Conservation (phyloP, 139 green algal genomes). For the Tetradesmus obliquus region DNA sequence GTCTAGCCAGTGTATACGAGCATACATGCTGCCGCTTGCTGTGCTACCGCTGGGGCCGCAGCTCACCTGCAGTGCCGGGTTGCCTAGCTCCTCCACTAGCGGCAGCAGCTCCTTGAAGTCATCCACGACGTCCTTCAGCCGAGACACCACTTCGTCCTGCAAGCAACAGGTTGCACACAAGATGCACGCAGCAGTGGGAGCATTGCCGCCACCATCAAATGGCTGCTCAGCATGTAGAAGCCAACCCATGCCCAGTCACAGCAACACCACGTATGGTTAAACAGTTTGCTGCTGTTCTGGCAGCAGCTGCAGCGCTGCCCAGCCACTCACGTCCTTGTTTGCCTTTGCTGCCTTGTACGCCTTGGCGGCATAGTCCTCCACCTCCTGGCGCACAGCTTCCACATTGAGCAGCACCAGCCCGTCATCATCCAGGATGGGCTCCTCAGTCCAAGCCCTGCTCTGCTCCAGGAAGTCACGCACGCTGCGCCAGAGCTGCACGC, state of each 20-base stretch:
- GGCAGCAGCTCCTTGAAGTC: slow-evolving; percentile 80
- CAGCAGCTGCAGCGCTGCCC: neutral
- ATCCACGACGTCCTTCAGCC: slow-evolving; percentile 80
- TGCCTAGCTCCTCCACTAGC: slow-evolving; percentile 73
- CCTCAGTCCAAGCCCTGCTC: slow-evolving; percentile 73
- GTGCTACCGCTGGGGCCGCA: slow-evolving; percentile 48
- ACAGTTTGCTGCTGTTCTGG: neutral
- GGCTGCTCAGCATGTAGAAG: neutral
- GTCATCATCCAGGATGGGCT: slow-evolving; percentile 70
- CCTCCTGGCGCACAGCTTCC: slow-evolving; percentile 68
- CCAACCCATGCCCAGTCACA: neutral
- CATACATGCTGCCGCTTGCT: neutral
- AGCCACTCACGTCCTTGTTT: slow-evolving; percentile 66
- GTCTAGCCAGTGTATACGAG: neutral
- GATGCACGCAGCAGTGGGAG: neutral
- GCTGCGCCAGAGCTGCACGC: slow-evolving; percentile 71
- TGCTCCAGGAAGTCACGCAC: slow-evolving; percentile 77
- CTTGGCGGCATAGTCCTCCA: slow-evolving; percentile 71
- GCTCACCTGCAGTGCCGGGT: slow-evolving; percentile 75
- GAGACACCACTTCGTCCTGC: slow-evolving; percentile 69
- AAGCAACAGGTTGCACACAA: neutral
- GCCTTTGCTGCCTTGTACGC: slow-evolving; percentile 81
- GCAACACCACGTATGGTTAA: neutral
- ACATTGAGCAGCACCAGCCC: slow-evolving; percentile 63
- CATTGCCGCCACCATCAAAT: neutral